Evolutionary conservation across 495 filamentous ascomycete species (phyloP).

Genomic region (Cladorrhinum samala): DNA sequence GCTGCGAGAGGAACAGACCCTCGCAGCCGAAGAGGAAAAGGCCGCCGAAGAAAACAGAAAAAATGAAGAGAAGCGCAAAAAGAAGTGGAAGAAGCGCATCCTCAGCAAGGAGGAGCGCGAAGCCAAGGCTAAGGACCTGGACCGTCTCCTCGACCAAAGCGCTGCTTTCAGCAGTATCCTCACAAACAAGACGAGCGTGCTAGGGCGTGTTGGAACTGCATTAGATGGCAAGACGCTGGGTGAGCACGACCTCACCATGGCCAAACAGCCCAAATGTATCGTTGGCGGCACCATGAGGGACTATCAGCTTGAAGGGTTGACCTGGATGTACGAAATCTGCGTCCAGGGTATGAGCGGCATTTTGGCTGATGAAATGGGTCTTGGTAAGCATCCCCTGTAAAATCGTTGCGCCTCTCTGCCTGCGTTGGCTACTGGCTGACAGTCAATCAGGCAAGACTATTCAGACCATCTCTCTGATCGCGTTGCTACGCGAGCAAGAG

Average conservation of each 20-base stretch:
- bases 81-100: constrained; percentile 43
- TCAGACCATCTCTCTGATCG: constrained; percentile 87
- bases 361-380: constrained; percentile 93
- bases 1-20: constrained; percentile 37
- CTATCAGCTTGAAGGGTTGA: constrained; percentile 90
- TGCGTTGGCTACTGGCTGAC: too few relatives aligned
- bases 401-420: too few relatives aligned
- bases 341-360: constrained; percentile 88
- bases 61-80: constrained; percentile 39
- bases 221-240: constrained; percentile 55
- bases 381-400: constrained; percentile 46
- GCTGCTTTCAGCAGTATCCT: constrained; percentile 47
- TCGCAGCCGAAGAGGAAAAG: constrained; percentile 48
- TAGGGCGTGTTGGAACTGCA: constrained; percentile 48
- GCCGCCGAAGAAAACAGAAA: constrained; percentile 43
- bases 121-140: constrained; percentile 45
- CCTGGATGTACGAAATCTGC: constrained; percentile 84
- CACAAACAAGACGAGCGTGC: constrained; percentile 48
- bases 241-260: constrained; percentile 70
- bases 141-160: constrained; percentile 43
- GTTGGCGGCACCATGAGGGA: constrained; percentile 85
- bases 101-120: constrained; percentile 48
- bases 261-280: constrained; percentile 76
- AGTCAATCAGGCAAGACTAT: constrained; percentile 63
- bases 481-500: constrained; percentile 79